A percentile compares a stretch with the other conserved stretches of the same genome.
Evolutionary conservation across 768 basidiomycete species (phyloP).

Genomic region (Clitopilus hobsonii): DNA sequence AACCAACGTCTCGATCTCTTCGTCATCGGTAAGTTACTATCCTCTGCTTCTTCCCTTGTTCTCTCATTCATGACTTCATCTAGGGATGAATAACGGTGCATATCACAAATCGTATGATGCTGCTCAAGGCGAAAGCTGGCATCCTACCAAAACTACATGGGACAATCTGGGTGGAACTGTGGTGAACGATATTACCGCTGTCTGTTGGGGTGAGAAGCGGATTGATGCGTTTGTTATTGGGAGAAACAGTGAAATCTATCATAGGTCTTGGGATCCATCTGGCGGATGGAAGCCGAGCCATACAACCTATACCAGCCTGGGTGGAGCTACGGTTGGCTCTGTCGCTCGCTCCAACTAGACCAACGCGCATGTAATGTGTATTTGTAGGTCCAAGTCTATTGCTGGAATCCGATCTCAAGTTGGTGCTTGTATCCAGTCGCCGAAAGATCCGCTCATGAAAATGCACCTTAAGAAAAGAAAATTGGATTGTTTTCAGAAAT

Average conservation of each 20-base stretch:
- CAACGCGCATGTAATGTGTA: too few species aligned
- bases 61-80: neutral
- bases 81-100: neutral
- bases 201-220: neutral
- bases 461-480: too few species aligned
- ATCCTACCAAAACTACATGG: neutral
- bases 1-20: neutral
- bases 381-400: too few species aligned
- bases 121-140: neutral
- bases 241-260: neutral
- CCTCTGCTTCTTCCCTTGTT: neutral
- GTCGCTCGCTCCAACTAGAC: too few species aligned
- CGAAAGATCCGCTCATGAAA: too few species aligned
- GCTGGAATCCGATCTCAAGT: too few species aligned
- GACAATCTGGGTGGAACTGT: neutral
- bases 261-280: neutral
- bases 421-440: too few species aligned
- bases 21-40: neutral
- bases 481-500: too few species aligned
- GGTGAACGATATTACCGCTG: neutral
- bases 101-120: neutral
- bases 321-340: too few species aligned
- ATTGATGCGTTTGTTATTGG: neutral
- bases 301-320: neutral
- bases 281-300: neutral